Base-by-base conservation (phyloP, 2,329 filamentous ascomycete species). In the Trichoderma aggressivum region DNA sequence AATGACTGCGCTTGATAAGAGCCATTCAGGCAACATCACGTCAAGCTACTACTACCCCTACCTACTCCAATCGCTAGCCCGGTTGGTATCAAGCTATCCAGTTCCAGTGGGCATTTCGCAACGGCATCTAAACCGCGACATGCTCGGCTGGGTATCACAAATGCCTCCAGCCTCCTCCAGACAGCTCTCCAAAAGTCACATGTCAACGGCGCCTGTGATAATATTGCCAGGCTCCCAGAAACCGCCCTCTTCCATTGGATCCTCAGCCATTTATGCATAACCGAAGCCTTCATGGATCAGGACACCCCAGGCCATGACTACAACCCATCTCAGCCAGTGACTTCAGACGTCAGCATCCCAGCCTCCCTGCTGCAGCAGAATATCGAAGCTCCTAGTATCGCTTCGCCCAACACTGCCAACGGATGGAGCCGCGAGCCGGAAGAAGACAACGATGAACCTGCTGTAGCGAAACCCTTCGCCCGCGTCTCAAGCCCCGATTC, bases 381-480 rank as follows among this genome's bases (percentile, higher is more conserved):
- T 65, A 79, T 81, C 71, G 79, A 80, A 63, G 75, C 78, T 8
- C 74, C 75, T 32, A 78, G 76, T 43, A 74, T 77, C 1, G 56
- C 75, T 4, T 77, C 77, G 4, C 74, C 76, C 3, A 76, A 79
- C 21, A 74, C 74, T 7, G 70, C 75, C 21, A 76, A 76, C 39
- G 74, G 75, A 21, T 70, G 74, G 47, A 75, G 67, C 24, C 72
- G 71, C 59, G 70, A 70, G 8, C 76, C 71, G 36, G 85, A 86
- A 72, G 85, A 86, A 66, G 86, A 88, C 73, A 86, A 88, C 73
- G 88, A 89, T 72, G 88, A 89, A 73, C 84, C 85, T 10, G 85
- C 86, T 1, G 84, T 89, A 43, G 87, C 87, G 28, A 84, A 84
- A 71, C 88, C 88, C 4, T 90, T 90, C 71, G 80, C 87, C 28